These are phyloP conservation scores for Mycena galericulata DNA, from an alignment of 768 basidiomycete species.

Conservation along the genomic window DNA sequence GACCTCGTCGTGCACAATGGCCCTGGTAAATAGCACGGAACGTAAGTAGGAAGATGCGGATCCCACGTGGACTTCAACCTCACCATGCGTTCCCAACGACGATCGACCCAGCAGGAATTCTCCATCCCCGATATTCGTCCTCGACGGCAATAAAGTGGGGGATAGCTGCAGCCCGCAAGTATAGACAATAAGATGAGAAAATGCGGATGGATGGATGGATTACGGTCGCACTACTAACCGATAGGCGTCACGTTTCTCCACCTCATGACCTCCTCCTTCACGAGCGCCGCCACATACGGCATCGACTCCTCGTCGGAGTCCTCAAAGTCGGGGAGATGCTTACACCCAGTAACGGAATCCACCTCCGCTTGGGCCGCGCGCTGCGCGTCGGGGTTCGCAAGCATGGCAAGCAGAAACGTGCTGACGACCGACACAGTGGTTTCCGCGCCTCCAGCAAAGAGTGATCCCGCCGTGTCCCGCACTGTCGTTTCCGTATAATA, in stretches of 20 bases:
- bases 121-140: background rate
- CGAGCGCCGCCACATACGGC: conserved; percentile 6
- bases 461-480: background rate
- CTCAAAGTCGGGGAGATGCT: background rate
- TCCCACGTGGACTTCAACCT: too few species aligned
- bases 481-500: conserved; percentile 2
- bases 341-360: background rate
- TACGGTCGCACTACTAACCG: background rate
- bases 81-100: background rate
- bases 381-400: background rate
- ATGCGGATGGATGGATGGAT: background rate
- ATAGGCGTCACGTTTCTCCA: conserved; percentile 5
- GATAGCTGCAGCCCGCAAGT: too few species aligned
- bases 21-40: conserved; percentile 27
- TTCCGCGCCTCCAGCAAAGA: conserved; percentile 25
- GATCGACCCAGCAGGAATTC: background rate
- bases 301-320: background rate
- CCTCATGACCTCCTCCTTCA: conserved; percentile 14
- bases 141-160: background rate
- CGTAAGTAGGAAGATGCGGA: too few species aligned
- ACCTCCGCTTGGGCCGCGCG: background rate
- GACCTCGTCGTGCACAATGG: conserved; percentile 25
- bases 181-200: too few species aligned
- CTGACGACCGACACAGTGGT: conserved; percentile 12
- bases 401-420: background rate